Percentiles rank a stretch among this genome's conserved stretches.
Conservation (phyloP, 1,284 basidiomycete genomes). For the Mycosarcoma mackinlayi region DNA sequence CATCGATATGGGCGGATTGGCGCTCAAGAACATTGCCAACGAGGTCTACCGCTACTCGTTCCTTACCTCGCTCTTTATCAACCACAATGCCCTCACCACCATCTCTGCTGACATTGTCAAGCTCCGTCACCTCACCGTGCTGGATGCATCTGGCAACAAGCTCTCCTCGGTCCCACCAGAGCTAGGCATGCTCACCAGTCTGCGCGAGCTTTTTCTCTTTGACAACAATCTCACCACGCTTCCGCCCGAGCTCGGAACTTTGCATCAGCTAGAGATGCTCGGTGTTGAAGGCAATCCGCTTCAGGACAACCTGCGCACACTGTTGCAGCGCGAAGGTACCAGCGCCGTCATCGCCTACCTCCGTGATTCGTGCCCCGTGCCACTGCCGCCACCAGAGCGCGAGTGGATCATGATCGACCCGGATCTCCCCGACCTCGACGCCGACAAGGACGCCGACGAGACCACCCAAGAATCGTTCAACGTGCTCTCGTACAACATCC, state of each 20-base stretch:
- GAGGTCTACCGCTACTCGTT: constrained; percentile 90
- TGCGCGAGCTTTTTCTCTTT: constrained; percentile 93
- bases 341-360: constrained; percentile 85
- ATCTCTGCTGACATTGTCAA: constrained; percentile 86
- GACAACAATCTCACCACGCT: constrained; percentile 90
- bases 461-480: constrained; percentile 75
- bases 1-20: constrained; percentile 94
- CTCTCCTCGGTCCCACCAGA: constrained; percentile 84
- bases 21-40: constrained; percentile 87
- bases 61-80: constrained; percentile 94
- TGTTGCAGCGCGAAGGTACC: constrained; percentile 94
- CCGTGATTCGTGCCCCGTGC: constrained; percentile 86
- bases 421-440: constrained; percentile 73
- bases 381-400: constrained; percentile 83
- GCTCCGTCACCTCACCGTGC: constrained; percentile 85
- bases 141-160: constrained; percentile 92
- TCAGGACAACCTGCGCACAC: constrained; percentile 78
- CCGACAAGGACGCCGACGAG: constrained; percentile 30
- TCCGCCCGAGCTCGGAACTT: constrained; percentile 86
- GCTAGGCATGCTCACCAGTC: constrained; percentile 86
- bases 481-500: constrained; percentile 91
- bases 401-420: constrained; percentile 82
- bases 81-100: constrained; percentile 87
- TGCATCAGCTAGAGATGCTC: constrained; percentile 91
- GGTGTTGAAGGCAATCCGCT: constrained; percentile 97